Base-by-base conservation (phyloP, 2,329 filamentous ascomycete species). In the Lomentospora prolificans region DNA sequence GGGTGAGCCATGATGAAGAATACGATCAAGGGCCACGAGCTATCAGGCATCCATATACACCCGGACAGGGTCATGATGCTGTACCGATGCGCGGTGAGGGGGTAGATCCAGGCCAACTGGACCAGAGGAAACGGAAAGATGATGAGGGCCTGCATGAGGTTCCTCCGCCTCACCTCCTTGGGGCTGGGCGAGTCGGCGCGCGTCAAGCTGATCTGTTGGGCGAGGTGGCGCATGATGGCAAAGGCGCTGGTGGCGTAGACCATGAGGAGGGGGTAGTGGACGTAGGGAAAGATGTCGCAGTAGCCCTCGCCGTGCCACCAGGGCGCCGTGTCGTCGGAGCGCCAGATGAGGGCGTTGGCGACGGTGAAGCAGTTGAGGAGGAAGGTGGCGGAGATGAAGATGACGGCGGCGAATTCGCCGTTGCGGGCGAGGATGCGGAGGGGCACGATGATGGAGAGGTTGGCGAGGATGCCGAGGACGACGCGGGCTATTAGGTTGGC, bases 271-370 rank as follows among this genome's bases (percentile, higher is more conserved):
- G 71, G 67, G 24, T 70, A 66, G 60, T 73, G 75, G 54, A 71
- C 50, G 39, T 75, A 78, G 10, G 72, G 63, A 61, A 77, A 70
- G 31, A 81, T 8, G 61, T 84, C 80, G 61, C 80, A 84, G 65
- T 77, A 72, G 17, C 76, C 78, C 24, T 69, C 64, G 53, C 80
- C 80, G 2, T 70, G 65, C 68, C 70, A 81, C 79, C 80, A 83
- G 31, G 58, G 59, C 30, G 61, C 62, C 57, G 76, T 72, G 63
- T 81, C 65, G 62, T 83, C 70, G 62, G 75, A 65, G 57, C 67
- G 72, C 80, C 80, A 84, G 59, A 81, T 69, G 25, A 79, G 67
- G 1, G 78, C 67, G 65, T 78, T 78, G 67, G 77, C 28, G 55
- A 78, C 64, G 51, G 74, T 76, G 55, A 75, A 63, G 44, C 75